A percentile compares a stretch with the other conserved stretches of the same genome.
These are phyloP conservation scores for Tolypocladium cylindrosporum DNA, from an alignment of 2,329 filamentous ascomycete genomes.

Conservation along the genomic window DNA sequence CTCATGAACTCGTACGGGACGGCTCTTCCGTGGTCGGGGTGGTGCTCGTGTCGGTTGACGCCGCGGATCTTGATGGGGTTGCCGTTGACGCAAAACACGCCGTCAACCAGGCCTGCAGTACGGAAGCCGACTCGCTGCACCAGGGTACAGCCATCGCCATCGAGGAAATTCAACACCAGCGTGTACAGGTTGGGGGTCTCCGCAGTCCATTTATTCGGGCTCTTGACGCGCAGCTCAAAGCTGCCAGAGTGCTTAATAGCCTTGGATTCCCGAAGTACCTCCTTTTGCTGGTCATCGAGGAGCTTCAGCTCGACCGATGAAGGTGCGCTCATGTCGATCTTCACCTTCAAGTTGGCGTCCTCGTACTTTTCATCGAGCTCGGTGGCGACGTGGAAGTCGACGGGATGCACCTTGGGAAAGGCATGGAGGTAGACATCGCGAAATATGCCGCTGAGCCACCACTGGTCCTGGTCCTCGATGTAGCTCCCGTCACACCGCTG, in stretches of 20 bases:
- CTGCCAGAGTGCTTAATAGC: constrained; percentile 24
- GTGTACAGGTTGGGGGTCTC: constrained; percentile 56
- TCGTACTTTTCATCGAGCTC: constrained; percentile 42
- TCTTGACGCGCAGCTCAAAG: constrained; percentile 28
- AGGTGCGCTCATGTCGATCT: constrained; percentile 30
- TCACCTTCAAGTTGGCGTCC: constrained; percentile 39
- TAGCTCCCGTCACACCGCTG: constrained; percentile 65
- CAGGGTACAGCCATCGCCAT: constrained; percentile 22
- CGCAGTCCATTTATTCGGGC: constrained; percentile 57
- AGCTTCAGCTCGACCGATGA: constrained; percentile 22
- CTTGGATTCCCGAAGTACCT: constrained; percentile 15
- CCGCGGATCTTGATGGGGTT: constrained; percentile 54
- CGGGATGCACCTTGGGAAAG: constrained; percentile 43
- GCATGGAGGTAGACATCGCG: constrained; percentile 57
- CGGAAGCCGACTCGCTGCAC: constrained; percentile 55
- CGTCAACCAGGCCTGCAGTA: constrained; percentile 47
- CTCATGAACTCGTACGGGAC: constrained; percentile 52
- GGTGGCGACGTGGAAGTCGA: constrained; percentile 48
- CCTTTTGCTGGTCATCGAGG: constrained; percentile 19
- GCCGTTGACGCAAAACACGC: constrained; percentile 56
- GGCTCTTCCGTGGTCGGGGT: constrained; percentile 50
- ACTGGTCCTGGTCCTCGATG: constrained; percentile 63
- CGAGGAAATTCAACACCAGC: constrained; percentile 26
- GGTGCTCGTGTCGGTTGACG: constrained; percentile 63
- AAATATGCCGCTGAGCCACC: constrained; percentile 60